Evolutionary conservation across 441 rosid genomes (phyloP).

Genomic region (Gossypium lobatum): DNA sequence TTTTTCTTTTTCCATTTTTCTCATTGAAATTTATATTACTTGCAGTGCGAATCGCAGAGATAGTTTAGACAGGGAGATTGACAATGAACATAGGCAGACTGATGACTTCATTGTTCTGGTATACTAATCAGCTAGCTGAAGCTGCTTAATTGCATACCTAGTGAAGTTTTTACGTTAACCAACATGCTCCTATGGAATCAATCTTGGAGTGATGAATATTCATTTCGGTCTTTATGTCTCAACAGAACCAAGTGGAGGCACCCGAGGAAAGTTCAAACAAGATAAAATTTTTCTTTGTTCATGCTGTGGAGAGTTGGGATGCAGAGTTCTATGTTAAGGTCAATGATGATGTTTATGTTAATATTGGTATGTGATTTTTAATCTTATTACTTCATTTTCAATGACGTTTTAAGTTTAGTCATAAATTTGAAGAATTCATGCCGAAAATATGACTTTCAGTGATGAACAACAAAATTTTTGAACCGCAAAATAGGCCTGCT

Average conservation of each 20-base stretch:
- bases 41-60: slow-evolving; percentile 57
- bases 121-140: slow-evolving; percentile 22
- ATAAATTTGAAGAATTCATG: neutral
- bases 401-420: too few relatives aligned
- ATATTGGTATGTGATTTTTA: slow-evolving; percentile 63
- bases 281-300: slow-evolving; percentile 50
- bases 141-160: slow-evolving; percentile 8
- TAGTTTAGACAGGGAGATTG: slow-evolving; percentile 51
- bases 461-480: neutral
- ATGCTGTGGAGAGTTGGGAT: slow-evolving; percentile 71
- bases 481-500: neutral
- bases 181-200: slow-evolving; percentile 3
- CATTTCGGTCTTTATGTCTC: slow-evolving; percentile 10
- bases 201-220: neutral
- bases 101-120: slow-evolving; percentile 66
- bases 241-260: slow-evolving; percentile 71
- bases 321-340: slow-evolving; percentile 86
- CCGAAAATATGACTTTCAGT: neutral
- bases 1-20: neutral
- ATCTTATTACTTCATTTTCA: slow-evolving; percentile 6
- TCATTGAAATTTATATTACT: slow-evolving; percentile 9
- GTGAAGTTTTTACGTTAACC: neutral
- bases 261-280: slow-evolving; percentile 54
- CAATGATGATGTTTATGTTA: slow-evolving; percentile 78
- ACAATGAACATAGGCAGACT: slow-evolving; percentile 43